Evolutionary conservation across 2,329 filamentous ascomycete species (phyloP).

Genomic region (Podosphaera aphanis): DNA sequence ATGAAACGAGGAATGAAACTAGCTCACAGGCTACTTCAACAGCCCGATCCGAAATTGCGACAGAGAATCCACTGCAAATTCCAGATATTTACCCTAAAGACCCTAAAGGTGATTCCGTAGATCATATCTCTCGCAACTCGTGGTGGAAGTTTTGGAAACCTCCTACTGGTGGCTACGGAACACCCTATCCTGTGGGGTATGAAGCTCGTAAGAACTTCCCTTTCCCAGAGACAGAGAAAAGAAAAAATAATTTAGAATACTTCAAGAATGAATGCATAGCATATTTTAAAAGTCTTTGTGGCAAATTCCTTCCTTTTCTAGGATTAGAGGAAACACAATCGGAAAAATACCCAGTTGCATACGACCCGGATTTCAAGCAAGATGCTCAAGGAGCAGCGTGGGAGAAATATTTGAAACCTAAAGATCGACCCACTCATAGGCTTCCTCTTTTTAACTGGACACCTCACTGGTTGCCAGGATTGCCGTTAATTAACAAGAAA

Average conservation of each 20-base stretch:
- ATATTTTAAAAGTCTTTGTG: slow-evolving; percentile 15
- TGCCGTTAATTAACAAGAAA: slow-evolving; percentile 68
- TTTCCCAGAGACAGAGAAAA: slow-evolving; percentile 17
- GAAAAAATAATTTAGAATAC: not conserved
- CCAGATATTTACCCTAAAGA: slow-evolving; percentile 8
- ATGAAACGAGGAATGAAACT: slow-evolving; percentile 3
- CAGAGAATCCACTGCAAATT: not conserved
- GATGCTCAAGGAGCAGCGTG: slow-evolving; percentile 46
- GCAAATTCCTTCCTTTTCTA: slow-evolving; percentile 26
- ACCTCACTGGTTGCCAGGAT: slow-evolving; percentile 45
- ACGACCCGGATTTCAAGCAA: slow-evolving; percentile 35
- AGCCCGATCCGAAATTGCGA: slow-evolving; percentile 1
- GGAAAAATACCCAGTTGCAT: slow-evolving; percentile 34
- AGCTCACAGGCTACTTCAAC: slow-evolving; percentile 11
- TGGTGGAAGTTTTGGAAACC: slow-evolving; percentile 46
- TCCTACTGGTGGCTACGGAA: slow-evolving; percentile 34
- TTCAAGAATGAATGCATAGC: slow-evolving; percentile 20
- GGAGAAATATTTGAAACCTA: slow-evolving; percentile 60
- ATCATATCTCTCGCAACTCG: slow-evolving; percentile 3
- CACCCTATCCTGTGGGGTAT: slow-evolving; percentile 34
- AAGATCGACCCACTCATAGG: slow-evolving; percentile 66
- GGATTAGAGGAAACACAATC: slow-evolving; percentile 10
- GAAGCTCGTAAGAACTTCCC: slow-evolving; percentile 20
- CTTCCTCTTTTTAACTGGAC: slow-evolving; percentile 37
- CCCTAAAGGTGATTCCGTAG: slow-evolving; percentile 6